Evolutionary conservation across 2,329 filamentous ascomycete species (phyloP), one percentile per base, ranked within the genome.

Genomic region (Aspergillus awamori): DNA sequence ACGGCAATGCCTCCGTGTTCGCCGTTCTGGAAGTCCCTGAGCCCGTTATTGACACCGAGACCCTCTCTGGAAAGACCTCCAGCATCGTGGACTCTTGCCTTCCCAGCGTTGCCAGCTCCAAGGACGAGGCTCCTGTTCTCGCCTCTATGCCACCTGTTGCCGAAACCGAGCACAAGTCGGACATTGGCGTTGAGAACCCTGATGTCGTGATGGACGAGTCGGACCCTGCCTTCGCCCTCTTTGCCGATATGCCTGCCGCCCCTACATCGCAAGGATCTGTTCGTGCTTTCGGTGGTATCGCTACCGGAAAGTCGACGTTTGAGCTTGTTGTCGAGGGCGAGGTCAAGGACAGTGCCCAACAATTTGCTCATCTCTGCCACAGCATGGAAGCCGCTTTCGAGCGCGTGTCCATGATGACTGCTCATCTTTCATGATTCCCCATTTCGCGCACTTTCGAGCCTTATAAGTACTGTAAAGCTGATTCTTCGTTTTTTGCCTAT

Each of bases 61-160:
- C 84, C 24, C 81, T 95, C n/a, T 88, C 88, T 4, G 90, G 90
- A 70, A 95, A 95, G 83, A 78, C 83, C 0, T 84, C 83, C 43
- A 83, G 82, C 74, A 80, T 85, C 57, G 79, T 84, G 8, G 81
- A 80, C 57, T 69, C 72, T 39, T 62, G 65, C 51, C 43, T 76
- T 3, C 70, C 73, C 4, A 80, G 83, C 43, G 10, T 56, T 10
- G n/a, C 58, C n/a, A 74, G 79, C 53, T 69, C 77, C 62, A 87
- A 86, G 76, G 72, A 79, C 11, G 80, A 84, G 61, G 73, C 78
- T 22, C 83, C 83, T 26, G 70, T 77, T 57, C 74, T 86, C 49
- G 79, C 85, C 64, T 74, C 30, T 61, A 71, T 67, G 55, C 75
- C 57, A 47, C 71, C 67, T 15, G 53, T 51, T 8, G 67, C 69